Evolutionary conservation across 176 grass and related monocot species (phyloP).

Genomic region (Triticum turgidum): DNA sequence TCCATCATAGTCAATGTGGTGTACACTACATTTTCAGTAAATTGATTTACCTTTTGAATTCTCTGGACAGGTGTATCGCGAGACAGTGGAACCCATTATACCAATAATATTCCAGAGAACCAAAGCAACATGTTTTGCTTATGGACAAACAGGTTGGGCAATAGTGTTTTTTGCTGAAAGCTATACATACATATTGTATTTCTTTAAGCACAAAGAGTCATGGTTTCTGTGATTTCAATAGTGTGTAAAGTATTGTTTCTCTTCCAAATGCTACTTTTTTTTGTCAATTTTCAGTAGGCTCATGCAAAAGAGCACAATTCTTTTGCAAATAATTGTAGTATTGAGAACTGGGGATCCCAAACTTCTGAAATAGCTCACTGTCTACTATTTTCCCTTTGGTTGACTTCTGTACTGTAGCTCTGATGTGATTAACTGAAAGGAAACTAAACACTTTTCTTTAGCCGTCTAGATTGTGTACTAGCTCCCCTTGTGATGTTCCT

Average conservation of each 20-base stretch:
- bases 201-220: not conserved
- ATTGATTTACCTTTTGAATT: constrained; percentile 36
- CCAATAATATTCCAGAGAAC: constrained; percentile 97
- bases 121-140: constrained; percentile 98
- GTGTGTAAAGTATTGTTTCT: not conserved
- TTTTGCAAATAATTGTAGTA: not conserved
- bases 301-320: not conserved
- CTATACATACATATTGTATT: constrained; percentile 7
- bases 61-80: constrained; percentile 77
- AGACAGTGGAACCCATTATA: constrained; percentile 96
- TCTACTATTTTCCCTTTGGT: not conserved
- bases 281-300: not conserved
- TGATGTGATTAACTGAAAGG: constrained; percentile 20
- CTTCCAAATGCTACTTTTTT: not conserved
- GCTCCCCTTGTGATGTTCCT: constrained; percentile 10
- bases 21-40: not conserved
- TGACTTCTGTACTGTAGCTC: not conserved
- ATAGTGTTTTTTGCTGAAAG: constrained; percentile 19
- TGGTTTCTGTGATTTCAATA: not conserved
- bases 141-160: constrained; percentile 94
- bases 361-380: not conserved
- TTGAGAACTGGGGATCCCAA: not conserved
- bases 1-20: constrained; percentile 7
- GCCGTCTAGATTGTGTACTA: not conserved
- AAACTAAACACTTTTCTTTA: not conserved